A percentile compares a stretch with the other conserved stretches of the same genome.
Evolutionary conservation across 352 stramenopile genomes (phyloP).

Genomic region (Phytophthora ohioensis): DNA sequence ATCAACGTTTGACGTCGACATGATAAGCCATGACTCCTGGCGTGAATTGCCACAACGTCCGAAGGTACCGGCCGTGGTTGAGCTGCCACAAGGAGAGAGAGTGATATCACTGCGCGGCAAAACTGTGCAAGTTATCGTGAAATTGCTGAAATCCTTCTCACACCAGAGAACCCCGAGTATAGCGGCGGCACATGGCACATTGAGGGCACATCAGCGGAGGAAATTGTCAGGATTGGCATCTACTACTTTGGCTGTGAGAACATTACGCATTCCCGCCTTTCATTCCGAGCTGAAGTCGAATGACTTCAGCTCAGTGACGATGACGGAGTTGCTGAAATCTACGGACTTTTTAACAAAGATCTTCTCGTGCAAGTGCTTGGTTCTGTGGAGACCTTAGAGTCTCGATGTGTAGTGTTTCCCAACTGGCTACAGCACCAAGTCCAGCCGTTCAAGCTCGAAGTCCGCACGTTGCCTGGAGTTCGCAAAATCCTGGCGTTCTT

Average conservation of each 20-base stretch:
- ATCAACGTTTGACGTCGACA: conserved; percentile 4
- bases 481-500: conserved; percentile 66
- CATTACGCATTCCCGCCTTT: conserved; percentile 48
- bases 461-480: conserved; percentile 38
- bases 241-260: conserved; percentile 67
- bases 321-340: conserved; percentile 38
- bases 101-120: conserved; percentile 31
- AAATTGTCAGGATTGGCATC: conserved; percentile 56
- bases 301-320: conserved; percentile 49
- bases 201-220: conserved; percentile 51
- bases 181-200: conserved; percentile 56
- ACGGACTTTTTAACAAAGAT: conserved; percentile 32
- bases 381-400: conserved; percentile 28
- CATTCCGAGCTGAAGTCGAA: conserved; percentile 44
- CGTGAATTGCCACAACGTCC: conserved; percentile 19
- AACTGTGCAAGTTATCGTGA: conserved; percentile 56
- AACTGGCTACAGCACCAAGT: conserved; percentile 60
- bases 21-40: conserved; percentile 25
- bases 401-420: conserved; percentile 49
- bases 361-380: conserved; percentile 40
- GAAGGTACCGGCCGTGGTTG: conserved; percentile 16
- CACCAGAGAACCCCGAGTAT: conserved; percentile 49
- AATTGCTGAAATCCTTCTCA: conserved; percentile 58
- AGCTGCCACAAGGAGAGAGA: not conserved
- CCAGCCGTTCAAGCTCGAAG: conserved; percentile 52